Percentiles rank a stretch among this genome's conserved stretches.
Evolutionary conservation across 202 grass and related monocot genomes (phyloP).

Genomic region (Zizania palustris): DNA sequence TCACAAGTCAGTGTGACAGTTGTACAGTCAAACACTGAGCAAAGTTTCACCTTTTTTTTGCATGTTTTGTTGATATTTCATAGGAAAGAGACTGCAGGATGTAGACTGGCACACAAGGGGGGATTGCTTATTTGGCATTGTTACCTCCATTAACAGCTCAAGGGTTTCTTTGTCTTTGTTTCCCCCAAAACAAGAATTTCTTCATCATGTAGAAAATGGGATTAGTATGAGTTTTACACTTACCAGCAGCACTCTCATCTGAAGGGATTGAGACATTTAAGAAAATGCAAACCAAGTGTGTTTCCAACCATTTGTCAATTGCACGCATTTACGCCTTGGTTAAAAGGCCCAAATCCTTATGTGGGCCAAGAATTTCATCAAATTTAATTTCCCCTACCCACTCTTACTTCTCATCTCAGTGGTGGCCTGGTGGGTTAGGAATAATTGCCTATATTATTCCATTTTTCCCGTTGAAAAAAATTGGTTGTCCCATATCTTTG

Average conservation of each 20-base stretch:
- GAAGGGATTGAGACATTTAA: neutral
- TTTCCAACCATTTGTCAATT: neutral
- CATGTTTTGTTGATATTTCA: slow-evolving; percentile 20
- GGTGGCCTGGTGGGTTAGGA: too few relatives aligned
- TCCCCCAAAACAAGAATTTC: neutral
- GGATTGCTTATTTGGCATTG: slow-evolving; percentile 1
- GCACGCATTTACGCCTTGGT: neutral
- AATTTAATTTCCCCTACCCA: too few relatives aligned
- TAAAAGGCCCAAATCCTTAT: neutral
- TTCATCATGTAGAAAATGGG: slow-evolving; percentile 25
- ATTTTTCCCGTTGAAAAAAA: too few relatives aligned
- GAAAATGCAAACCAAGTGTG: neutral
- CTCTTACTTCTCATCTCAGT: too few relatives aligned
- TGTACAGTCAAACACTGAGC: slow-evolving; percentile 8
- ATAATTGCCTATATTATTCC: too few relatives aligned
- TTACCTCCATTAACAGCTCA: slow-evolving; percentile 5
- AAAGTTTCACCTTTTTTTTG: neutral
- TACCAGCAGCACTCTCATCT: slow-evolving; percentile 15
- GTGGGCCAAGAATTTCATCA: too few relatives aligned
- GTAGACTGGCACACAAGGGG: neutral
- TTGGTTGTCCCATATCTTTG: too few relatives aligned
- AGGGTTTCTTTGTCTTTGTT: neutral
- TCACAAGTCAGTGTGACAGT: slow-evolving; percentile 9
- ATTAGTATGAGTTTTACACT: neutral
- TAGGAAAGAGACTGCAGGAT: slow-evolving; percentile 17